These are phyloP conservation scores for Penicillium verrucosum DNA, from an alignment of 2,329 filamentous ascomycete species.

Conservation along the genomic window DNA sequence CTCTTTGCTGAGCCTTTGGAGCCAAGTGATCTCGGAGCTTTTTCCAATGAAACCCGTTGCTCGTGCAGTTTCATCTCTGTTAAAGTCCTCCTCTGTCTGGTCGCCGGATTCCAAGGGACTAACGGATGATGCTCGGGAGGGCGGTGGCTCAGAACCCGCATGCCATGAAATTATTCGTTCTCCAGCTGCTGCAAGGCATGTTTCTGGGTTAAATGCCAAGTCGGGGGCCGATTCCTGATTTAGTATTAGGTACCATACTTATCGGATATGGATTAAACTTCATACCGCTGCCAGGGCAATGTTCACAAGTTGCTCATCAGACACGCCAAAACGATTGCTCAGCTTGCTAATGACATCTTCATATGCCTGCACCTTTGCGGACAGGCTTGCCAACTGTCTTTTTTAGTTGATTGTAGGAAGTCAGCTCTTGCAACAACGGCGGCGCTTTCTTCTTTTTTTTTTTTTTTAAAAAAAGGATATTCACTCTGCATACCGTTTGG, in stretches of 20 bases:
- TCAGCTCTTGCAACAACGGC: neutral
- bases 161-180: slow-evolving; percentile 19
- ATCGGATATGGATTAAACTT: neutral
- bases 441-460: no score
- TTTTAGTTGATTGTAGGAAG: neutral
- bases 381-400: slow-evolving; percentile 42
- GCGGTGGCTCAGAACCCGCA: slow-evolving; percentile 22
- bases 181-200: slow-evolving; percentile 8
- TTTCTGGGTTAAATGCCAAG: slow-evolving; percentile 22
- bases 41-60: slow-evolving; percentile 45
- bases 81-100: slow-evolving; percentile 44
- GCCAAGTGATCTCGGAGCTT: slow-evolving; percentile 46
- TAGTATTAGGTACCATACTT: slow-evolving; percentile 16
- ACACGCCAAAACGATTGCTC: slow-evolving; percentile 35
- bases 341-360: slow-evolving; percentile 40
- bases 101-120: slow-evolving; percentile 42
- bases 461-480: neutral
- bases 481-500: slow-evolving; percentile 37
- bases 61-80: slow-evolving; percentile 36
- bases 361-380: slow-evolving; percentile 42
- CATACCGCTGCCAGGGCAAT: slow-evolving; percentile 34
- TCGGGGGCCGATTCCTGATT: slow-evolving; percentile 25
- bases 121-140: slow-evolving; percentile 23
- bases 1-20: slow-evolving; percentile 39
- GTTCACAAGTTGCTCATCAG: slow-evolving; percentile 37